phyloP scores from a whole-genome alignment of 148 eudicot species.

The Silene uniflora region DNA sequence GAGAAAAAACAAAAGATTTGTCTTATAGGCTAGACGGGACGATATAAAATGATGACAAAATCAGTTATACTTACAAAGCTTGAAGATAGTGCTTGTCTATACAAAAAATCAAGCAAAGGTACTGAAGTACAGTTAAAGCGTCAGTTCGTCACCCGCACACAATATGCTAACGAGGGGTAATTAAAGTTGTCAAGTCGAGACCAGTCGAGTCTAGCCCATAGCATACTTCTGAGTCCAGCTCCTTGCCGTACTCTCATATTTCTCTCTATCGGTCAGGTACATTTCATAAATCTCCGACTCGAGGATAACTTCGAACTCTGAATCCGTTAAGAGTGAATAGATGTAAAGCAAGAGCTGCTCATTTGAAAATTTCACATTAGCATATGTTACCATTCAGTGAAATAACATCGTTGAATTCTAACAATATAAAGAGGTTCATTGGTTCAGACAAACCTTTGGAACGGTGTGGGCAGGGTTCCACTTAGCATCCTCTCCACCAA shows the following conservation, averaged over 20 bases:
- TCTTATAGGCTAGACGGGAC: too few relatives aligned
- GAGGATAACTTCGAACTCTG: constrained; percentile 72
- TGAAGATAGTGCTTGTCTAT: too few relatives aligned
- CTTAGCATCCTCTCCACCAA: constrained; percentile 33
- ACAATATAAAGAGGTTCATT: too few relatives aligned
- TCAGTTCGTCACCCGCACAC: too few relatives aligned
- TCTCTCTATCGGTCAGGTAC: constrained; percentile 77
- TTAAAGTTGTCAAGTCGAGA: constrained; percentile 1
- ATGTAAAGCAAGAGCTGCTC: constrained; percentile 76
- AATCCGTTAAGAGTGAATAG: constrained; percentile 74
- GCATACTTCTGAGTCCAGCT: constrained; percentile 97
- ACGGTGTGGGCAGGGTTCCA: constrained; percentile 40
- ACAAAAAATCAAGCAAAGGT: too few relatives aligned
- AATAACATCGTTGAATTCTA: too few relatives aligned
- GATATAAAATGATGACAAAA: too few relatives aligned
- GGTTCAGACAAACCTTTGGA: constrained; percentile 30
- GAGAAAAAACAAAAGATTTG: too few relatives aligned
- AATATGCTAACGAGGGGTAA: not conserved
- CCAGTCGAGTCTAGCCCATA: constrained; percentile 57
- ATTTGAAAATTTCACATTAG: not conserved
- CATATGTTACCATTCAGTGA: too few relatives aligned
- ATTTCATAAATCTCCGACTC: constrained; percentile 85
- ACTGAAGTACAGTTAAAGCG: too few relatives aligned
- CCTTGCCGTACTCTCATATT: constrained; percentile 86
- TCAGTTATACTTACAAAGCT: too few relatives aligned